Evolutionary conservation across 2,329 filamentous ascomycete species (phyloP).

Genomic region (Pseudogymnoascus sp.): DNA sequence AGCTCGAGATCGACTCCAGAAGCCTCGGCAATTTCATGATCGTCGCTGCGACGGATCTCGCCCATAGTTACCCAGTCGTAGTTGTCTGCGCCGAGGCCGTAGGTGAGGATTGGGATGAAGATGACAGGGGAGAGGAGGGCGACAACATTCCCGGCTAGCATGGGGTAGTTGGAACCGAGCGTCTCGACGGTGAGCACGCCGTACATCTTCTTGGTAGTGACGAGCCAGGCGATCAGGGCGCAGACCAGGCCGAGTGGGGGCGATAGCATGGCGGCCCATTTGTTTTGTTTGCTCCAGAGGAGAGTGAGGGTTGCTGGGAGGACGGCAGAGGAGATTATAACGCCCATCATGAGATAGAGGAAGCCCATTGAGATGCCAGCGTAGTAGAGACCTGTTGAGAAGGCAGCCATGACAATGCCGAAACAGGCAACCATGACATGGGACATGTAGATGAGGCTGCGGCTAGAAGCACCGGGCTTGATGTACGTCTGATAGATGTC

Average conservation of each 20-base stretch:
- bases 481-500: conserved; percentile 85
- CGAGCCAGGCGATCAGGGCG: conserved; percentile 68
- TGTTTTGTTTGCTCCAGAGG: conserved; percentile 73
- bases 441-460: conserved; percentile 70
- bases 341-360: conserved; percentile 83
- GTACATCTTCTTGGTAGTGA: conserved; percentile 63
- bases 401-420: conserved; percentile 67
- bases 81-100: conserved; percentile 52
- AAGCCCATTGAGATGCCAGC: conserved; percentile 76
- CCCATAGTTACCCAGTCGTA: conserved; percentile 87
- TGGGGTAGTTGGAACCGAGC: conserved; percentile 78
- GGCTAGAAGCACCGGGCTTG: conserved; percentile 68
- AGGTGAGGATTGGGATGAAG: conserved; percentile 70
- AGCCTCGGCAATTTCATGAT: conserved; percentile 59
- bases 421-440: conserved; percentile 68
- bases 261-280: conserved; percentile 61
- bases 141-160: conserved; percentile 80
- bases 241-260: conserved; percentile 62
- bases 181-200: conserved; percentile 62
- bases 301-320: conserved; percentile 75
- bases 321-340: conserved; percentile 79
- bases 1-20: conserved; percentile 60
- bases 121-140: conserved; percentile 70
- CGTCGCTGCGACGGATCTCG: conserved; percentile 69
- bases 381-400: conserved; percentile 61